Evolutionary conservation across 495 filamentous ascomycete species (phyloP), one percentile per base, ranked within the genome.

Genomic region (Penicillium cosmopolitanum): DNA sequence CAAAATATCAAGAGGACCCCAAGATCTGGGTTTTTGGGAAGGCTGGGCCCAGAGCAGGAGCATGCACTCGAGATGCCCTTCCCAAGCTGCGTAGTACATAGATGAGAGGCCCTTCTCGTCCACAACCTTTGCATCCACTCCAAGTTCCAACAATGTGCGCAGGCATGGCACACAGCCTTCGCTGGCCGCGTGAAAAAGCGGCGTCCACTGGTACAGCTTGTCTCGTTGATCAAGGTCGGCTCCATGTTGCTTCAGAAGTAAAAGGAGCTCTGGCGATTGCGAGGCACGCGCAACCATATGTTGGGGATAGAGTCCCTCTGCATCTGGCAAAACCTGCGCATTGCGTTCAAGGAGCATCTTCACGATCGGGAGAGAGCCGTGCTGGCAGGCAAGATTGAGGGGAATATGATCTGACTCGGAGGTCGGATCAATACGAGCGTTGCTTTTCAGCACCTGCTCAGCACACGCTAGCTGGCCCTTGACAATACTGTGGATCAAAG

Each of bases 51-150:
- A 87, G 18, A 98, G 85, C 13, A 96, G 83, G 54, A 88, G 84
- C 90, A 98, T 97, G 72, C 94, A 97, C 68, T 94, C 89, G 52
- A 97, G 74, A 70, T 97, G 90, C 1, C 96, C 96, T 79, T 98
- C 95, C 96, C 96, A 98, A 0, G 94, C 92, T 18, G 95, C 96
- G 75, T 98, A 98, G 72, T 98, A 98, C 89, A 97, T 91, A 8
- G 95, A 93, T 5, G 93, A 91, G 7, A 97, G 80, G 18, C 87
- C 89, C 72, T 98, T 98, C 72, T 98, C 95, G 67, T 98, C 95
- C 28, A 88, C 71, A 46, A 91, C 88, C 55, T 88, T 84, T 7
- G 86, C 82, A 66, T 91, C 83, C 21, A 88, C 95, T 21, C 87
- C 87, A 51, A 87, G 80, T 46, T 90, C 82, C 7, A 98, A 77